Evolutionary conservation across 768 basidiomycete species (phyloP), one percentile per base, ranked within the genome.

Genomic region (Agrocybe chaxingu): DNA sequence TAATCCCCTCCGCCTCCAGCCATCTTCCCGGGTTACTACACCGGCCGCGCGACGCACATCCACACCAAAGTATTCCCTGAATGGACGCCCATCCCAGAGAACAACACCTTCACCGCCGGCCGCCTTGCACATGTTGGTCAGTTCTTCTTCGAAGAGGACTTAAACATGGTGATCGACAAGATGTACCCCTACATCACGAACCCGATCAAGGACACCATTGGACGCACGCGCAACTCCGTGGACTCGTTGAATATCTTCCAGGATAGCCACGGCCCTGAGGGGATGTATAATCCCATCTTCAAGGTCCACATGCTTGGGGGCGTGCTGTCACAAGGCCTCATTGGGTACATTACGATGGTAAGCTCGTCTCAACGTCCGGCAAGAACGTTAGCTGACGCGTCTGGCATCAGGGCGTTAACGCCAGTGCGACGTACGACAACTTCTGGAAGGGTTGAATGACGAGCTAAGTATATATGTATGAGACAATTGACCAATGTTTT

Each of bases 261-360:
- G 34, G 78, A 78, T 45, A 71, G 72, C 42, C 70, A 71, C 42
- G 77, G 76, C 1, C 72, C 72, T 5, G 73, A 81, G 58, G 71
- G 74, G 10, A 57, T 72, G 42, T 81, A 81, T 48, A 72, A 79
- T 55, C 79, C 79, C 10, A 67, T 80, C 10, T 80, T 81, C 63
- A 75, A 71, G 51, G 65, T 75, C 10, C 73, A 81, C 46, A 51
- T 79, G 3, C 62, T 80, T 13, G 79, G 79, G 1, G 76, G 76
- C 1, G 75, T 81, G 0, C 62, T 81, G 13, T 63, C 63, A 9
- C 79, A 81, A 52, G 79, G 79, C 0, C 53, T 81, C 9, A 58
- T 77, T 52, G 78, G 72, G 7, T 81, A 79, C 55, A 81, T 81
- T 45, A 81, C 79, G 0, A 81, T 81, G 77, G 79, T 76, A 42